phyloP scores from a whole-genome alignment of 2,329 filamentous ascomycete species.

The Xylariales sp. region DNA sequence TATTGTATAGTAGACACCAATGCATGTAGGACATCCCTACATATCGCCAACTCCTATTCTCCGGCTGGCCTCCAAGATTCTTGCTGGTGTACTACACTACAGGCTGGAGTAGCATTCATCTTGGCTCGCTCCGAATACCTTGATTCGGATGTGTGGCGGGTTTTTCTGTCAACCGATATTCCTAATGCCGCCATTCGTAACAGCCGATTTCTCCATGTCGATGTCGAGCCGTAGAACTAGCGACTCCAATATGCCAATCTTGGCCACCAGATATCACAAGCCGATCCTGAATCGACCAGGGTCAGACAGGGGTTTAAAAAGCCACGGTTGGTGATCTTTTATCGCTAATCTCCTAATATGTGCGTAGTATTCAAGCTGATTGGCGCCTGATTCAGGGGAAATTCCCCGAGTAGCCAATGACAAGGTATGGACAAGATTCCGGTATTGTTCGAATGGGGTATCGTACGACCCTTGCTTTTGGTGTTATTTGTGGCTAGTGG shows the following conservation, averaged over 20 bases:
- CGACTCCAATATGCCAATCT: not conserved
- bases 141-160: not conserved
- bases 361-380: conserved; percentile 25
- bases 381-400: conserved; percentile 20
- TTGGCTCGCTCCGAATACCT: not conserved
- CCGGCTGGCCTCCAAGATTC: not conserved
- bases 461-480: conserved; percentile 30
- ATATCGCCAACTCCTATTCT: not conserved
- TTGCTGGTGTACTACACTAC: not conserved
- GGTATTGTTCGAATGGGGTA: conserved; percentile 8
- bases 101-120: not conserved
- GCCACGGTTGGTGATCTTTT: conserved; percentile 19
- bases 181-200: not conserved
- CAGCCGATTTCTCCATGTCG: not conserved
- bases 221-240: not conserved
- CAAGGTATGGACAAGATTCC: conserved; percentile 1
- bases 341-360: conserved; percentile 32
- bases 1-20: not conserved
- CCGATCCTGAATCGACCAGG: not conserved
- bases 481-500: conserved; percentile 14
- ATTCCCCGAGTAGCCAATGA: conserved; percentile 10
- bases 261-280: not conserved
- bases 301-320: conserved; percentile 1
- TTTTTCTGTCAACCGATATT: not conserved
- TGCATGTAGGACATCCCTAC: not conserved